Conservation (phyloP, 2,329 filamentous ascomycete species). For the Diplodia corticola region DNA sequence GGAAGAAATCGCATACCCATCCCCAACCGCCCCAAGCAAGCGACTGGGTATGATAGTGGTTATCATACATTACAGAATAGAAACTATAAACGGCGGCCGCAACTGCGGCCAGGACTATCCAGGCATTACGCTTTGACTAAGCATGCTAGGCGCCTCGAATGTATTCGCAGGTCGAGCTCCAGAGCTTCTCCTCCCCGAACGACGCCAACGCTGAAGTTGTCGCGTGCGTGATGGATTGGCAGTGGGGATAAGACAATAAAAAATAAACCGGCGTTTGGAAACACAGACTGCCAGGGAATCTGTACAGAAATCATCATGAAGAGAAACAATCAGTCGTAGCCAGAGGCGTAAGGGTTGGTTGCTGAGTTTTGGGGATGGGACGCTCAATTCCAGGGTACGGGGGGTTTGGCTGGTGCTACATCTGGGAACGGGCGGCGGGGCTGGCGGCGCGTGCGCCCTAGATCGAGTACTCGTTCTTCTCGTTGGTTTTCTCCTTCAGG, state of each 20-base stretch:
- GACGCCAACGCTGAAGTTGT: slow-evolving; percentile 22
- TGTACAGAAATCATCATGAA: slow-evolving; percentile 23
- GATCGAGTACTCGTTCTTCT: slow-evolving; percentile 28
- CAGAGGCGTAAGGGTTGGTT: slow-evolving; percentile 17
- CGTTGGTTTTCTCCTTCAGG: slow-evolving; percentile 78
- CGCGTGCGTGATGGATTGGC: slow-evolving; percentile 21
- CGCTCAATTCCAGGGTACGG: slow-evolving; percentile 2
- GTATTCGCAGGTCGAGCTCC: slow-evolving; percentile 28
- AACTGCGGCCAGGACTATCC: slow-evolving; percentile 32
- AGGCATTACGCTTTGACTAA: slow-evolving; percentile 20
- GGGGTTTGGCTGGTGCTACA: not conserved
- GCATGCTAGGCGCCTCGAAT: slow-evolving; percentile 38
- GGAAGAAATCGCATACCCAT: slow-evolving; percentile 36
- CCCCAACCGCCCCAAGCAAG: slow-evolving; percentile 28
- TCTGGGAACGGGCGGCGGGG: slow-evolving; percentile 4
- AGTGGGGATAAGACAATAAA: slow-evolving; percentile 19
- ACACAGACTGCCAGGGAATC: slow-evolving; percentile 22
- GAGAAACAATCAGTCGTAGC: slow-evolving; percentile 23
- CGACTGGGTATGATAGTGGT: slow-evolving; percentile 12
- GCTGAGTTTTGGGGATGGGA: slow-evolving; percentile 3
- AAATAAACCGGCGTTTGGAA: slow-evolving; percentile 12
- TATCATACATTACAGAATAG: slow-evolving; percentile 47
- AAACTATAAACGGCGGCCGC: slow-evolving; percentile 42
- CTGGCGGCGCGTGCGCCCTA: slow-evolving; percentile 2
- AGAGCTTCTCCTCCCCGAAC: slow-evolving; percentile 20